Percentiles rank a stretch among this genome's conserved stretches.
phyloP scores from a whole-genome alignment of 2,329 filamentous ascomycete species.

The Cladosporium sp. region DNA sequence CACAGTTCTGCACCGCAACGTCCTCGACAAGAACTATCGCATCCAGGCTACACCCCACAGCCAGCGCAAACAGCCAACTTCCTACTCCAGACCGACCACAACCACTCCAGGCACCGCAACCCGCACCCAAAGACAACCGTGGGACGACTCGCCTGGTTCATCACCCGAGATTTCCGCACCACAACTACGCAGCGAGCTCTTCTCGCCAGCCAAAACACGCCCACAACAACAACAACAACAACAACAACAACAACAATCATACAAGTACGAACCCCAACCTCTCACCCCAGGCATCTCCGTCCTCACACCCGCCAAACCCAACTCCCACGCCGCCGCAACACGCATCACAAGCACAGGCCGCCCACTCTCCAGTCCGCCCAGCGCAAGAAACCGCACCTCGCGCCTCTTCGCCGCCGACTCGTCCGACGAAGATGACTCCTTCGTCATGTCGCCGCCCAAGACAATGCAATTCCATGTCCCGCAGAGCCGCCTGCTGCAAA shows the following conservation, averaged over 20 bases:
- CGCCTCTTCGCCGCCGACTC: slow-evolving; percentile 25
- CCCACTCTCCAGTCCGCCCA: slow-evolving; percentile 36
- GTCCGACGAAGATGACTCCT: slow-evolving; percentile 57
- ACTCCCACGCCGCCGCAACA: slow-evolving; percentile 22
- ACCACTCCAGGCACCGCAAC: slow-evolving; percentile 41
- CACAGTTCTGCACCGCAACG: slow-evolving; percentile 74
- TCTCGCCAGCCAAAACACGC: slow-evolving; percentile 46
- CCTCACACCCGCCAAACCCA: slow-evolving; percentile 61
- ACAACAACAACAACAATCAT: background rate
- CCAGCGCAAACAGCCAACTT: slow-evolving; percentile 28
- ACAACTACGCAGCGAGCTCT: slow-evolving; percentile 80
- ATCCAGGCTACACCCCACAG: slow-evolving; percentile 84
- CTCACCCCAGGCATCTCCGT: slow-evolving; percentile 84
- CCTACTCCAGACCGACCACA: slow-evolving; percentile 23
- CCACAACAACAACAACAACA: background rate
- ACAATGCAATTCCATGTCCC: slow-evolving; percentile 84
- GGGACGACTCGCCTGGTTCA: slow-evolving; percentile 52
- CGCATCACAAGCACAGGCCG: slow-evolving; percentile 39
- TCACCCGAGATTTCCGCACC: slow-evolving; percentile 75
- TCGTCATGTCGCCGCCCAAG: slow-evolving; percentile 76
- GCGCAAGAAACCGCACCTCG: slow-evolving; percentile 5
- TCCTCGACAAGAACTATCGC: slow-evolving; percentile 95
- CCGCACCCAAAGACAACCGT: slow-evolving; percentile 31
- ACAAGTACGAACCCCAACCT: slow-evolving; percentile 45
- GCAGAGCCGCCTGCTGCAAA: slow-evolving; percentile 75